Evolutionary conservation across 2,329 filamentous ascomycete species (phyloP).

Genomic region (Rhynchosporium agropyri): DNA sequence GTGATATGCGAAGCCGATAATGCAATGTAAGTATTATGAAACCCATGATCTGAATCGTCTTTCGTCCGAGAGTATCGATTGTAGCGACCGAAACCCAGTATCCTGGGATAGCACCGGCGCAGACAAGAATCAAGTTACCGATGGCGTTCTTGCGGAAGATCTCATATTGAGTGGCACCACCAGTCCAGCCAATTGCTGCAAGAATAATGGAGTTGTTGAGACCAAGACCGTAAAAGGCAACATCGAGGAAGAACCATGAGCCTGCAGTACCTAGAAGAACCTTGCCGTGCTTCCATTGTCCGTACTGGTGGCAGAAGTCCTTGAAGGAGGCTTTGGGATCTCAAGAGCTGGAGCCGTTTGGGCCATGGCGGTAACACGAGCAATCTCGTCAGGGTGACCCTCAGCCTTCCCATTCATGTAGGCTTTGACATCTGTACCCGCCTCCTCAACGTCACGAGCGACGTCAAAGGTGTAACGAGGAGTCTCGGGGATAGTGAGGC

Average conservation of each 20-base stretch:
- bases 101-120: constrained; percentile 77
- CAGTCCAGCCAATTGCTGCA: constrained; percentile 70
- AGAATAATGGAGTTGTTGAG: constrained; percentile 77
- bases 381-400: constrained; percentile 66
- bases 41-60: constrained; percentile 71
- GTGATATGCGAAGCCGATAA: constrained; percentile 64
- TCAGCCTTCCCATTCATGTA: constrained; percentile 69
- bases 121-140: constrained; percentile 74
- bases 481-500: constrained; percentile 83
- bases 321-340: constrained; percentile 68
- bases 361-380: constrained; percentile 59
- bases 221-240: constrained; percentile 65
- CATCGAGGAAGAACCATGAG: constrained; percentile 72
- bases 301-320: constrained; percentile 73
- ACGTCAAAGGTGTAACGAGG: constrained; percentile 88
- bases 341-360: constrained; percentile 58
- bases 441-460: constrained; percentile 73
- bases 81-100: constrained; percentile 78
- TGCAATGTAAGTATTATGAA: constrained; percentile 61
- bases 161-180: constrained; percentile 66
- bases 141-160: constrained; percentile 73
- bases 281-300: constrained; percentile 69
- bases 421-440: constrained; percentile 70
- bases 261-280: constrained; percentile 78
- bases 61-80: constrained; percentile 78